phyloP scores from a whole-genome alignment of 129 eudicot genomes.

The Flaveria sonorensis region DNA sequence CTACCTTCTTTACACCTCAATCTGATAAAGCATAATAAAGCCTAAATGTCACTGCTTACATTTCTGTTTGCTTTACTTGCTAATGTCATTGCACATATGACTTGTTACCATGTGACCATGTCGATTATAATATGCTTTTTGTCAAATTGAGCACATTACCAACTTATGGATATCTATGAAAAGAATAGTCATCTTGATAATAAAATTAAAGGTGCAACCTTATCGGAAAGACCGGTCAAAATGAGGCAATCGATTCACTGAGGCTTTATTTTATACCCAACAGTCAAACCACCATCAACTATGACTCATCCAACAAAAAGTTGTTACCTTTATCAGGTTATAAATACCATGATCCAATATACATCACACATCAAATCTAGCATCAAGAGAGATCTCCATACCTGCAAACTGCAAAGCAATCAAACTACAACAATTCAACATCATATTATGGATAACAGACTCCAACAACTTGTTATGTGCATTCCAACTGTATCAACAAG shows the following conservation, averaged over 20 bases:
- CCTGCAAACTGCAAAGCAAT: background rate
- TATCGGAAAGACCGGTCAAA: constrained; percentile 13
- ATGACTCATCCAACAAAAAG: constrained; percentile 38
- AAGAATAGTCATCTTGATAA: constrained; percentile 8
- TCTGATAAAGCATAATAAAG: constrained; percentile 18
- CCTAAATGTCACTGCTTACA: constrained; percentile 13
- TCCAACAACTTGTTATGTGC: constrained; percentile 13
- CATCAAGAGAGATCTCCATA: background rate
- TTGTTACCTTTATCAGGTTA: constrained; percentile 19
- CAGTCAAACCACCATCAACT: constrained; percentile 13
- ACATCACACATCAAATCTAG: background rate
- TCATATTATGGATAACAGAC: constrained; percentile 27
- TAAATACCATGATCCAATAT: constrained; percentile 21
- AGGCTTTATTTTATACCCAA: constrained; percentile 15
- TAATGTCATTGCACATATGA: constrained; percentile 16
- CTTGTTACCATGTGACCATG: constrained; percentile 15
- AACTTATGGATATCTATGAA: background rate
- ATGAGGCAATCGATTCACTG: background rate
- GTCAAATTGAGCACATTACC: too few species aligned
- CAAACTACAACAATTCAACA: background rate
- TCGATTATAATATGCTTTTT: too few species aligned
- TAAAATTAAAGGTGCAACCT: constrained; percentile 2
- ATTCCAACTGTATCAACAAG: constrained; percentile 21
- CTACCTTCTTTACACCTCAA: constrained; percentile 23
- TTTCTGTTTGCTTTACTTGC: constrained; percentile 23